phyloP scores from a whole-genome alignment of 176 grass and related monocot species.

The Carex pumila region DNA sequence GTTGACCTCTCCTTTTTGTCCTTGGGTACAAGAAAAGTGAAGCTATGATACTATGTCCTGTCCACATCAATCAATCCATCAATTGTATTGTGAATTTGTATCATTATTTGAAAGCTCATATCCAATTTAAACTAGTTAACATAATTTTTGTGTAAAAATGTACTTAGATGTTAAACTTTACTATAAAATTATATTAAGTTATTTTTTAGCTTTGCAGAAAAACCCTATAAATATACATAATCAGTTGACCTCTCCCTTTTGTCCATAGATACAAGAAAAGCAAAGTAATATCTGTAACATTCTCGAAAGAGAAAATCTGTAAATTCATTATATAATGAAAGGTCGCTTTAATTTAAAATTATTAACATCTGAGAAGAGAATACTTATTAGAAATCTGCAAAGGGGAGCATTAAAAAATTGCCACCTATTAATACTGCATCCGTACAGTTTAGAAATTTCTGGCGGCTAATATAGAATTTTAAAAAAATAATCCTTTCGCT shows the following conservation, averaged over 20 bases:
- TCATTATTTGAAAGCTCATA: too few species aligned
- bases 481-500: neutral
- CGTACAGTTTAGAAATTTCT: neutral
- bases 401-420: neutral
- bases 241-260: neutral
- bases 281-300: neutral
- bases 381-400: neutral
- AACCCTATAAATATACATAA: neutral
- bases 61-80: too few species aligned
- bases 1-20: neutral
- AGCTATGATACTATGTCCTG: neutral
- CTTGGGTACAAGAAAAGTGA: neutral
- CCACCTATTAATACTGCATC: neutral
- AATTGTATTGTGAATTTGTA: too few species aligned
- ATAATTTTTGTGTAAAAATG: too few species aligned
- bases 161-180: too few species aligned
- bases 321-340: neutral
- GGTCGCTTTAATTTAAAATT: neutral
- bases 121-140: too few species aligned
- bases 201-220: too few species aligned
- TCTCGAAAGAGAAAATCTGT: too few species aligned
- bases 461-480: neutral
- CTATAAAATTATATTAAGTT: too few species aligned
- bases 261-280: neutral
- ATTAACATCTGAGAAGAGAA: neutral